Conservation (phyloP, 1,284 basidiomycete species). For the Tylopilus orsonianus region DNA sequence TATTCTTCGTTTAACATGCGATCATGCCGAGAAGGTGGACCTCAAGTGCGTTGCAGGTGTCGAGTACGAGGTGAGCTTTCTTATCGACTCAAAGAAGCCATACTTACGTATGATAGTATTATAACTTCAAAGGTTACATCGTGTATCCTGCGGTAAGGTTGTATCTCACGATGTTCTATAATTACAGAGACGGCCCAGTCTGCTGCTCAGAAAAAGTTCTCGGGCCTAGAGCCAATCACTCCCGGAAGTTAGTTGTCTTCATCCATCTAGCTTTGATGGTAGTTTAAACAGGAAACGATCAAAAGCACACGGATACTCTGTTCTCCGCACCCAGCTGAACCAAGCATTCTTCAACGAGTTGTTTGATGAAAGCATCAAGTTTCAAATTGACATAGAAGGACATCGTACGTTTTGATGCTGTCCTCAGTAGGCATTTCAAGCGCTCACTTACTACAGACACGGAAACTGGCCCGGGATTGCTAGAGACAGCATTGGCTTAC, state of each 20-base stretch:
- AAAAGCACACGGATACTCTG: conserved; percentile 89
- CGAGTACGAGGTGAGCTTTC: conserved; percentile 79
- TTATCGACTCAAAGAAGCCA: not conserved
- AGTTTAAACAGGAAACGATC: conserved; percentile 9
- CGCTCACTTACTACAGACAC: conserved; percentile 61
- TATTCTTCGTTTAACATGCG: conserved; percentile 64
- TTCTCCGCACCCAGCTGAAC: conserved; percentile 87
- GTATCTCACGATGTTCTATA: not conserved
- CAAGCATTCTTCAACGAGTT: conserved; percentile 88
- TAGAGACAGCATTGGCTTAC: conserved; percentile 93
- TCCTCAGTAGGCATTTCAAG: not conserved
- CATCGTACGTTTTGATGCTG: conserved; percentile 65
- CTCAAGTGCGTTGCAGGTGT: conserved; percentile 76
- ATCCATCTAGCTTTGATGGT: not conserved
- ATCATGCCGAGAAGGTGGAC: conserved; percentile 48
- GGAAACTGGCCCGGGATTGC: conserved; percentile 92
- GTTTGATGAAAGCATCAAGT: conserved; percentile 74
- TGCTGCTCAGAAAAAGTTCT: conserved; percentile 77
- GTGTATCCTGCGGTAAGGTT: not conserved
- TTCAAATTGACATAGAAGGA: conserved; percentile 85
- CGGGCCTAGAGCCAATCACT: conserved; percentile 75
- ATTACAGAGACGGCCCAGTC: conserved; percentile 74
- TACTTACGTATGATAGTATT: conserved; percentile 64
- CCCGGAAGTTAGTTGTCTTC: conserved; percentile 75
- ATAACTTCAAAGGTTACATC: conserved; percentile 81